phyloP scores from a whole-genome alignment of 371 early-diverging fungal species.

The Mucor mucedo region DNA sequence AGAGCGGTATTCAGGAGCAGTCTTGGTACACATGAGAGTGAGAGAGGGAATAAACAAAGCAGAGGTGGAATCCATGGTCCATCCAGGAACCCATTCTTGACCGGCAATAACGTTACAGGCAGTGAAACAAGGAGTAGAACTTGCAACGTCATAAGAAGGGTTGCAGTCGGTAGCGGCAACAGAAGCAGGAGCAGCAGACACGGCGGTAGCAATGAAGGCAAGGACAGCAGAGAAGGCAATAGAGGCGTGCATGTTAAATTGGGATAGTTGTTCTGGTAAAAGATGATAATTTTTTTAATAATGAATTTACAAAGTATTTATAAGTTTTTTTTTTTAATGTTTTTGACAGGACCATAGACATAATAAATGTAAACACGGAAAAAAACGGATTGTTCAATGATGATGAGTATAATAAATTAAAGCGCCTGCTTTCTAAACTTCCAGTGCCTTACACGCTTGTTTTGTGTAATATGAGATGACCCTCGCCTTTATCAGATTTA shows the following conservation, averaged over 20 bases:
- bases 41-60: slow-evolving; percentile 38
- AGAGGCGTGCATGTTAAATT: not conserved
- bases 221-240: not conserved
- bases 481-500: too few species aligned
- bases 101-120: slow-evolving; percentile 36
- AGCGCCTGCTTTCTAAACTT: too few species aligned
- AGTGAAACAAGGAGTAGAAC: slow-evolving; percentile 32
- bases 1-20: slow-evolving; percentile 23
- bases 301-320: not conserved
- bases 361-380: too few species aligned
- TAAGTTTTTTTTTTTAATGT: not conserved
- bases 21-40: slow-evolving; percentile 30
- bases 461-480: too few species aligned
- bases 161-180: slow-evolving; percentile 33
- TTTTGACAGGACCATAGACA: too few species aligned
- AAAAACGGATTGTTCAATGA: too few species aligned
- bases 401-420: too few species aligned
- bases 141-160: slow-evolving; percentile 34
- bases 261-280: too few species aligned
- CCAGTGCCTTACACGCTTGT: too few species aligned
- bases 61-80: slow-evolving; percentile 35
- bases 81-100: slow-evolving; percentile 14
- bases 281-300: not conserved
- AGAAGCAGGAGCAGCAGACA: slow-evolving; percentile 21
- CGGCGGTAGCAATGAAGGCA: slow-evolving; percentile 14